These are phyloP conservation scores for Petunia hybrid DNA, from an alignment of 305 asterid species.

Conservation along the genomic window DNA sequence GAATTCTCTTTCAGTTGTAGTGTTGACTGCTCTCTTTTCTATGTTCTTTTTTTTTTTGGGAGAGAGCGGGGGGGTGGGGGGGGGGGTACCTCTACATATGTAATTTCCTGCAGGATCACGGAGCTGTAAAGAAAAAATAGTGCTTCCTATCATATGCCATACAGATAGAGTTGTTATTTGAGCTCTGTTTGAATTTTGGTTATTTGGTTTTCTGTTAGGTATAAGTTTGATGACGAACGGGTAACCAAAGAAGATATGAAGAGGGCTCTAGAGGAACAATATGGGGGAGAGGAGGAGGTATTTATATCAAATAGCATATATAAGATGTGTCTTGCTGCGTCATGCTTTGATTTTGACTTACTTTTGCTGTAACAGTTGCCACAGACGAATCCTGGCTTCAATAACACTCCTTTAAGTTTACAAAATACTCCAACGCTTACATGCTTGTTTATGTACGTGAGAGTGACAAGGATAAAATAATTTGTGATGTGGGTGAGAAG, in stretches of 20 bases:
- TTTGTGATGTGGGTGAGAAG: conserved; percentile 95
- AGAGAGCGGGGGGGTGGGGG: not conserved
- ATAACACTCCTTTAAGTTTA: conserved; percentile 91
- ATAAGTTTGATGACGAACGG: conserved; percentile 95
- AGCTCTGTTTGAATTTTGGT: conserved; percentile 12
- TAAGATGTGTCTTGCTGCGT: conserved; percentile 32
- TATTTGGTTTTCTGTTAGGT: conserved; percentile 60
- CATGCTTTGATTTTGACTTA: conserved; percentile 33
- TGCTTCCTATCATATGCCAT: conserved; percentile 16
- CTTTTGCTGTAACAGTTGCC: conserved; percentile 69
- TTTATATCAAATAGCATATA: conserved; percentile 22
- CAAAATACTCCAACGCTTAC: conserved; percentile 97
- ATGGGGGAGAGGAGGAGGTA: conserved; percentile 99
- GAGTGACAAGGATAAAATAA: conserved; percentile 93
- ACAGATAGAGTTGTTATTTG: conserved; percentile 18
- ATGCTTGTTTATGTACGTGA: conserved; percentile 98
- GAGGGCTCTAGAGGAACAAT: conserved; percentile 96
- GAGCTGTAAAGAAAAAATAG: not conserved
- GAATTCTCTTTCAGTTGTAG: not conserved
- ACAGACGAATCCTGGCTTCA: conserved; percentile 97
- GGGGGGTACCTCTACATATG: not conserved
- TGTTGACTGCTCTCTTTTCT: not conserved
- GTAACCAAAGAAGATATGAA: conserved; percentile 92
- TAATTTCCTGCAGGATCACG: not conserved
- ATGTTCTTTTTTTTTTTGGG: no score